phyloP scores from a whole-genome alignment of 2,329 filamentous ascomycete species.

The Stagonosporopsis cucurbitacearum region DNA sequence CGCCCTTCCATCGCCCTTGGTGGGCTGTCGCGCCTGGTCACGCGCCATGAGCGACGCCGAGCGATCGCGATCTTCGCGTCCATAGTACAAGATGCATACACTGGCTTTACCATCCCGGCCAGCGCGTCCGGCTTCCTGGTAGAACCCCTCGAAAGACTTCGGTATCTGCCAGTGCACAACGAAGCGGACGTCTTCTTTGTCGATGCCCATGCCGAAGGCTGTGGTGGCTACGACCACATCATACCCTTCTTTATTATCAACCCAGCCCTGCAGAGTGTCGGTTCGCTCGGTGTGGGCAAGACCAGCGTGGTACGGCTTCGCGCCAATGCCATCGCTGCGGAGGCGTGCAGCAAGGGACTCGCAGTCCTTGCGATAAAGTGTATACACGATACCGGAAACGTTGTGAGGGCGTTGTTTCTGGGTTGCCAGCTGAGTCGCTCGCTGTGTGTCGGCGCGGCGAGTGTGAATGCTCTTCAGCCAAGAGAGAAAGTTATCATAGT shows the following conservation, averaged over 20 bases:
- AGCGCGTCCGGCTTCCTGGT: conserved; percentile 92
- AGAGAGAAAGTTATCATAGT: conserved; percentile 73
- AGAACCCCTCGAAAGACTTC: conserved; percentile 94
- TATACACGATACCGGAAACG: conserved; percentile 81
- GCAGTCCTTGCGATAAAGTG: conserved; percentile 75
- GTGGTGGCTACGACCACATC: conserved; percentile 95
- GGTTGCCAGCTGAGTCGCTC: conserved; percentile 64
- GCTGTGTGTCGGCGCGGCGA: conserved; percentile 65
- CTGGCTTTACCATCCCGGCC: conserved; percentile 88
- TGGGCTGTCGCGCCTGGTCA: conserved; percentile 58
- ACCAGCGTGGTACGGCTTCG: conserved; percentile 75
- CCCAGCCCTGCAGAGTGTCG: conserved; percentile 74
- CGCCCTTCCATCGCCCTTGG: conserved; percentile 42
- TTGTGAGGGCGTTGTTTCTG: conserved; percentile 62
- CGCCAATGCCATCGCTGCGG: conserved; percentile 72
- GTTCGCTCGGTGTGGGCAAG: conserved; percentile 71
- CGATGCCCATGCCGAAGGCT: conserved; percentile 97
- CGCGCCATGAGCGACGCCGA: conserved; percentile 62
- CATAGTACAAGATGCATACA: conserved; percentile 90
- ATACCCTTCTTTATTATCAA: conserved; percentile 75
- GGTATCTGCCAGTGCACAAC: conserved; percentile 94
- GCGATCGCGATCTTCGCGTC: conserved; percentile 81
- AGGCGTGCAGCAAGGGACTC: conserved; percentile 72
- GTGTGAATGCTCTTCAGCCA: conserved; percentile 79
- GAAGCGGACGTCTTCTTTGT: conserved; percentile 93